Evolutionary conservation across 495 filamentous ascomycete species (phyloP), one percentile per base, ranked within the genome.

Genomic region (Letharia lupina): DNA sequence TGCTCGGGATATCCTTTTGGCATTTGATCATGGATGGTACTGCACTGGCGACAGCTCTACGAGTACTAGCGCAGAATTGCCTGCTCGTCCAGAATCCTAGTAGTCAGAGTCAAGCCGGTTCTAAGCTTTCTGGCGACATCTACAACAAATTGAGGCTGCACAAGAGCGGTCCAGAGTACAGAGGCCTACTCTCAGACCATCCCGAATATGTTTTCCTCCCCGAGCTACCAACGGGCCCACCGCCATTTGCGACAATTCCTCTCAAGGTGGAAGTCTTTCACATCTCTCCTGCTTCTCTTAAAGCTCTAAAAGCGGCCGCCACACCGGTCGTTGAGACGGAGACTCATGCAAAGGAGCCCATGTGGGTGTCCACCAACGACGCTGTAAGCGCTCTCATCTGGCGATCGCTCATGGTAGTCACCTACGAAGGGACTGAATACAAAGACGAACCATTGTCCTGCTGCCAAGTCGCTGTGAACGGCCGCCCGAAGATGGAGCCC

Each of bases 61-160:
- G 73, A 57, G 72, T 75, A 7, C 77, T 75, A 70, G 77, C 77
- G 28, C 71, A 77, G 65, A 73, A 73, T 31, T 77, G 74, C 44
- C 74, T 76, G 9, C 31, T n/a, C 6, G 44, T 62, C 28, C 61
- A 42, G 5, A 23, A 48, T 37, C 18, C 31, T 4, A 48, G 35
- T 3, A 50, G 7, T 23, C 10, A 62, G 10, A 13, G 10, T 33
- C 41, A 33, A 28, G 20, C 42, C 31, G 12, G 37, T 33, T 23
- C 48, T 20, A 45, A 62, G 48, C 31, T 62, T 13, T 39, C 61
- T 9, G 12, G 31, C n/a, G 41, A 33, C 33, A 20, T 62, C 6
- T 62, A n/a, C 20, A 50, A 62, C 23, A 45, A 50, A 35, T 39
- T 42, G 7, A 48, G 44, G 20, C 44, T 42, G 42, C 41, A 62